Percentiles rank a stretch among this genome's conserved stretches.
These are phyloP conservation scores for Puya raimondii DNA, from an alignment of 176 grass and related monocot species.

Conservation along the genomic window DNA sequence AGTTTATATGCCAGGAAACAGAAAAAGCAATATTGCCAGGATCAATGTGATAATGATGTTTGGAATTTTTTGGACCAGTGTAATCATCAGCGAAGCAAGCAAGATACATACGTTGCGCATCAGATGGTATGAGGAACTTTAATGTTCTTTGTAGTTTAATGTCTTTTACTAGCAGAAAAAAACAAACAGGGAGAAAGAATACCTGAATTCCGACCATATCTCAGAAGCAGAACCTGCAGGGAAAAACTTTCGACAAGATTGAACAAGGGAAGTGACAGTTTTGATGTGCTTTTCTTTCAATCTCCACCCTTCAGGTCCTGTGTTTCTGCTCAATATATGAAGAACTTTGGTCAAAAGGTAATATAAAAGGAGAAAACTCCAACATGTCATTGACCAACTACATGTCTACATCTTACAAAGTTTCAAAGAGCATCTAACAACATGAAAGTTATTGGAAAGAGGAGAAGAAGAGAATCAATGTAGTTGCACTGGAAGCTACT, in stretches of 20 bases:
- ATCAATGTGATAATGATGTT: no score
- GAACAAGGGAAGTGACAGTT: slow-evolving; percentile 61
- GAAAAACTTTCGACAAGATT: slow-evolving; percentile 70
- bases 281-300: slow-evolving; percentile 76
- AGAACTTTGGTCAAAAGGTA: background rate
- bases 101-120: no score
- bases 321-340: slow-evolving; percentile 47
- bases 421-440: no score
- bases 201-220: slow-evolving; percentile 96
- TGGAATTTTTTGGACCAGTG: no score
- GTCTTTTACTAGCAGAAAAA: background rate
- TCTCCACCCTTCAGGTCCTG: slow-evolving; percentile 96
- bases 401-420: background rate
- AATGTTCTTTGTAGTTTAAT: background rate
- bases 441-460: no score
- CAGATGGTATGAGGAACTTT: no score
- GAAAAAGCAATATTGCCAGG: no score
- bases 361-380: background rate
- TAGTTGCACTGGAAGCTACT: no score
- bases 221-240: slow-evolving; percentile 73
- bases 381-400: background rate
- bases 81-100: no score
- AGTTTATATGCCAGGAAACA: no score
- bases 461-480: no score
- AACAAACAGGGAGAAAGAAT: background rate